These are phyloP conservation scores for Exophiala xenobiotica DNA, from an alignment of 2,329 filamentous ascomycete genomes.

Conservation along the genomic window DNA sequence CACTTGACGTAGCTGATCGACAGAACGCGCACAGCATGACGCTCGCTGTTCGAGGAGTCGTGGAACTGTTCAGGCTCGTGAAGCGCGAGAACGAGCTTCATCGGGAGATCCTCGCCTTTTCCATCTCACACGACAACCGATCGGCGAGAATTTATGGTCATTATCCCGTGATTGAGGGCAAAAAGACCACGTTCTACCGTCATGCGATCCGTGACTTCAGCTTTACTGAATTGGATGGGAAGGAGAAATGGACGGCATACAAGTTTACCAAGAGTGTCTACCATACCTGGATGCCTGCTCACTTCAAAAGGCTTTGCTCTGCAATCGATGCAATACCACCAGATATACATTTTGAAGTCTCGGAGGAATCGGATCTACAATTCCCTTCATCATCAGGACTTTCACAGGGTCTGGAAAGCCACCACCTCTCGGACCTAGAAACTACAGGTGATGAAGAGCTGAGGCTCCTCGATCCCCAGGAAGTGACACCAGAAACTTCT, in stretches of 20 bases:
- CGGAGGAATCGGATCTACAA: constrained; percentile 9
- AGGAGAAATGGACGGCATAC: constrained; percentile 41
- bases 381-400: constrained; percentile 1
- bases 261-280: constrained; percentile 41
- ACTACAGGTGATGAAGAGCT: constrained; percentile 3
- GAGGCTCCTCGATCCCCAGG: constrained; percentile 3
- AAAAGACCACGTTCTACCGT: constrained; percentile 40
- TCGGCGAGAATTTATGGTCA: constrained; percentile 45
- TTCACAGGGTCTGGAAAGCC: constrained; percentile 10
- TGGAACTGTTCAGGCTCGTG: constrained; percentile 42
- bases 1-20: constrained; percentile 32
- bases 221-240: constrained; percentile 37
- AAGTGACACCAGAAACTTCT: constrained; percentile 14
- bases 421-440: constrained; percentile 7
- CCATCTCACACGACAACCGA: no score
- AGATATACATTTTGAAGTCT: constrained; percentile 14
- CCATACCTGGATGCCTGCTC: constrained; percentile 37
- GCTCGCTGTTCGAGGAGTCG: constrained; percentile 39
- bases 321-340: constrained; percentile 34
- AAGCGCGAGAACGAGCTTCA: constrained; percentile 25
- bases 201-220: constrained; percentile 38
- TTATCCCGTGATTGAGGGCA: constrained; percentile 40
- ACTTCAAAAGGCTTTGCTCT: constrained; percentile 41
- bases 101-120: constrained; percentile 26
- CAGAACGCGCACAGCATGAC: constrained; percentile 35